Percentiles rank a stretch among this genome's conserved stretches.
Evolutionary conservation across 2,329 filamentous ascomycete species (phyloP).

Genomic region (Ophiostoma himal-ulmi): DNA sequence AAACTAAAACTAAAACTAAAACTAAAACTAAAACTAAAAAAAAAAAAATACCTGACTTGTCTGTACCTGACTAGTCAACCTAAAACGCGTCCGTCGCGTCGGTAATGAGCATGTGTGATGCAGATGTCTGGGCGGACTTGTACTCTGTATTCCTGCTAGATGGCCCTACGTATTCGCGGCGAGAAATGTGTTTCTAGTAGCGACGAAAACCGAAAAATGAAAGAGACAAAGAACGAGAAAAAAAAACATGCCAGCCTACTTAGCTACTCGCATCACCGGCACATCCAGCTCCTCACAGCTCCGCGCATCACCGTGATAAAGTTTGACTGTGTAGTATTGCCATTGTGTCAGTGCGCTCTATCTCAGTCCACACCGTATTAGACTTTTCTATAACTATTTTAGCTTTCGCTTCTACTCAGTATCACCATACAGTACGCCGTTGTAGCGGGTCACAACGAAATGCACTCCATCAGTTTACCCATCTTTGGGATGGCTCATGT

Average conservation of each 20-base stretch:
- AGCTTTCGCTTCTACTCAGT: neutral
- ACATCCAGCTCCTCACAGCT: neutral
- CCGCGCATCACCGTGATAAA: neutral
- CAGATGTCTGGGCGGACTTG: neutral
- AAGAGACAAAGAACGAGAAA: neutral
- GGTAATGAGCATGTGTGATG: constrained; percentile 8
- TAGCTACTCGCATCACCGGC: neutral
- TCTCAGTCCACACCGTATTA: neutral
- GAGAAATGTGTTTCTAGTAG: neutral
- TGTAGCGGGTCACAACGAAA: neutral
- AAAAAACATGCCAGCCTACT: neutral
- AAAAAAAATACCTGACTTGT: neutral
- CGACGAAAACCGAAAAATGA: neutral
- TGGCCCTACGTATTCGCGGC: too few relatives aligned
- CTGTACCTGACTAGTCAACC: constrained; percentile 7
- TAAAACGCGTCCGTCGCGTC: constrained; percentile 12
- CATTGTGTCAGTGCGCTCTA: constrained; percentile 2
- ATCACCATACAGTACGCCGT: too few relatives aligned
- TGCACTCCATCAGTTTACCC: neutral
- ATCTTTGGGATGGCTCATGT: neutral
- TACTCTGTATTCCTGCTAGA: neutral
- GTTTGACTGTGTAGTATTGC: constrained; percentile 5
- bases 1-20: too few relatives aligned
- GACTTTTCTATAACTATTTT: neutral
- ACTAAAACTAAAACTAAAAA: too few relatives aligned